phyloP scores from a whole-genome alignment of 257 asterid genomes.

The Marsdenia floribunda region DNA sequence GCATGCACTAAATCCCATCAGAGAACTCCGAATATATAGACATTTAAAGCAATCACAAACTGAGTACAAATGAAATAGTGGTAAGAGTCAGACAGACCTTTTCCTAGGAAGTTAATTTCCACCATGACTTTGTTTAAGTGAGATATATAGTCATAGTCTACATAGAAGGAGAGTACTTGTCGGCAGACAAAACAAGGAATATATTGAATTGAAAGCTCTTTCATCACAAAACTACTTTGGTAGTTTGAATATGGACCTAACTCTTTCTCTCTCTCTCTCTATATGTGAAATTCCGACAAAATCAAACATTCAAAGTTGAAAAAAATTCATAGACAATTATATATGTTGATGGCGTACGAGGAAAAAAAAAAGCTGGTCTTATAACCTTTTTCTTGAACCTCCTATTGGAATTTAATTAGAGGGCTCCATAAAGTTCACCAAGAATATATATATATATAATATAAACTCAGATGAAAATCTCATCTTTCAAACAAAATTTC shows the following conservation, averaged over 20 bases:
- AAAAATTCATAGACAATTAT: too few species aligned
- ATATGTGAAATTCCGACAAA: background rate
- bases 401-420: constrained; percentile 2
- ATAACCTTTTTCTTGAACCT: constrained; percentile 1
- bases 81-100: background rate
- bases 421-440: background rate
- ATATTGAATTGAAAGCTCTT: constrained; percentile 8
- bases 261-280: background rate
- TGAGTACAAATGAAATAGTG: background rate
- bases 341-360: background rate
- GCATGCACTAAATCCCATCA: too few species aligned
- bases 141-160: background rate
- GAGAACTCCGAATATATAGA: too few species aligned
- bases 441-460: background rate
- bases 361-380: background rate
- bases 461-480: background rate
- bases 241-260: background rate
- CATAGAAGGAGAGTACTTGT: background rate
- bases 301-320: background rate
- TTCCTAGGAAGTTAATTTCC: too few species aligned
- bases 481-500: background rate
- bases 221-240: background rate
- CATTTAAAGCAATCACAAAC: too few species aligned
- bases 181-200: constrained; percentile 4
- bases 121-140: too few species aligned